These are phyloP conservation scores for Monilinia vaccinii-corymbosi DNA, from an alignment of 2,329 filamentous ascomycete genomes.

Conservation along the genomic window DNA sequence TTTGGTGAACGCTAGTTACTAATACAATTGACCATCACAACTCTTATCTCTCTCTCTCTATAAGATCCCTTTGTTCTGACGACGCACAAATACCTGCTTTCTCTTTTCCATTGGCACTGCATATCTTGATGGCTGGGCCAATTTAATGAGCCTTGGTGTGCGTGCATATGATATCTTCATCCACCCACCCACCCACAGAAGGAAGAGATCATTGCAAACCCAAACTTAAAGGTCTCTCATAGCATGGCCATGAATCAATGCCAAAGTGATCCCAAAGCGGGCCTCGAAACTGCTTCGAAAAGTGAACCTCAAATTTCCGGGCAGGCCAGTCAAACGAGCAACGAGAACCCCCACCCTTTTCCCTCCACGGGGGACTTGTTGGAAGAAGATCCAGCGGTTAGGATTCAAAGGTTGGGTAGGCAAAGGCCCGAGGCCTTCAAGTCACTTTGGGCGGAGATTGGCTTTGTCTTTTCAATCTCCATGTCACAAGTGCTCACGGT, in stretches of 20 bases:
- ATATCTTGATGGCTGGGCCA: neutral
- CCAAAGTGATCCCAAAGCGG: neutral
- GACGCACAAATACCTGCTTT: constrained; percentile 8
- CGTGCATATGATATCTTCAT: neutral
- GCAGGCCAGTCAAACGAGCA: neutral
- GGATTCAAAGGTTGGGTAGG: constrained; percentile 47
- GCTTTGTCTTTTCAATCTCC: constrained; percentile 50
- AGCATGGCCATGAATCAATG: neutral
- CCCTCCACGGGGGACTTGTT: neutral
- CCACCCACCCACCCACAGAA: neutral
- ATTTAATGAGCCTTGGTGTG: neutral
- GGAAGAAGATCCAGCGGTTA: constrained; percentile 27
- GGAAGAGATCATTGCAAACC: neutral
- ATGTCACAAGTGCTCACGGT: constrained; percentile 50
- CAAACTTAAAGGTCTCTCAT: neutral
- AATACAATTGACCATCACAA: neutral
- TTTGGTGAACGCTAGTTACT: neutral
- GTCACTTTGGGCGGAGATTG: constrained; percentile 43
- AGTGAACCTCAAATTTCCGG: neutral
- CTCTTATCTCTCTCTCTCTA: too few relatives aligned
- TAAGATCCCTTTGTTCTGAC: constrained; percentile 10
- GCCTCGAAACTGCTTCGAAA: neutral
- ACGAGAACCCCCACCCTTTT: neutral
- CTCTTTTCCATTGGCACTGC: neutral
- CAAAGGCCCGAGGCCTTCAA: constrained; percentile 46